Evolutionary conservation across 1,284 basidiomycete genomes (phyloP).

Genomic region (Ustilago xerochloae): DNA sequence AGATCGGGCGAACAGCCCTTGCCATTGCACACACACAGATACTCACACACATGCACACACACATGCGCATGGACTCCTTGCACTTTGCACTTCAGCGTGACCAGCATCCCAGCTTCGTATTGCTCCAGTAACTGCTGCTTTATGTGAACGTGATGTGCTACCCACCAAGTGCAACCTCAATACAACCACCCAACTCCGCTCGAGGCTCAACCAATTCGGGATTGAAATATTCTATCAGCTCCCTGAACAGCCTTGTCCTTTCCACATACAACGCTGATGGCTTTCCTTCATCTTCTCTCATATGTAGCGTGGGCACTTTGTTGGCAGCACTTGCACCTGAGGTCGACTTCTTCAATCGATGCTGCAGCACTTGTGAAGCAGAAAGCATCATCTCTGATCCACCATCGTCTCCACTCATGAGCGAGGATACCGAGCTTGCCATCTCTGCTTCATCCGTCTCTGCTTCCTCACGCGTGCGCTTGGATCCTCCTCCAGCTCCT

Average conservation of each 20-base stretch:
- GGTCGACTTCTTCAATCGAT: slow-evolving; percentile 17
- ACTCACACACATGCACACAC: too few species aligned
- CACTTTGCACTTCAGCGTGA: too few species aligned
- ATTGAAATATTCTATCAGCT: slow-evolving; percentile 64
- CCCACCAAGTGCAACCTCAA: slow-evolving; percentile 43
- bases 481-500: too few species aligned
- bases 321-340: background rate
- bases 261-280: slow-evolving; percentile 45
- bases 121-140: too few species aligned
- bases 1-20: too few species aligned
- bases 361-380: slow-evolving; percentile 37
- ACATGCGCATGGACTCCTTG: too few species aligned
- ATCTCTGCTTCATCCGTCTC: slow-evolving; percentile 47
- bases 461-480: slow-evolving; percentile 33
- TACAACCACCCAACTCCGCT: slow-evolving; percentile 59
- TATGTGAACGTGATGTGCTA: background rate
- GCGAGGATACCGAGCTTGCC: slow-evolving; percentile 35
- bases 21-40: too few species aligned
- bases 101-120: too few species aligned
- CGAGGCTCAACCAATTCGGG: slow-evolving; percentile 59
- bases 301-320: slow-evolving; percentile 12
- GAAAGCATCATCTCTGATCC: slow-evolving; percentile 48
- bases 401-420: slow-evolving; percentile 37
- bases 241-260: slow-evolving; percentile 59
- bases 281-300: slow-evolving; percentile 33